phyloP scores from a whole-genome alignment of 2,329 filamentous ascomycete genomes.

The Coniochaeta sp. region DNA sequence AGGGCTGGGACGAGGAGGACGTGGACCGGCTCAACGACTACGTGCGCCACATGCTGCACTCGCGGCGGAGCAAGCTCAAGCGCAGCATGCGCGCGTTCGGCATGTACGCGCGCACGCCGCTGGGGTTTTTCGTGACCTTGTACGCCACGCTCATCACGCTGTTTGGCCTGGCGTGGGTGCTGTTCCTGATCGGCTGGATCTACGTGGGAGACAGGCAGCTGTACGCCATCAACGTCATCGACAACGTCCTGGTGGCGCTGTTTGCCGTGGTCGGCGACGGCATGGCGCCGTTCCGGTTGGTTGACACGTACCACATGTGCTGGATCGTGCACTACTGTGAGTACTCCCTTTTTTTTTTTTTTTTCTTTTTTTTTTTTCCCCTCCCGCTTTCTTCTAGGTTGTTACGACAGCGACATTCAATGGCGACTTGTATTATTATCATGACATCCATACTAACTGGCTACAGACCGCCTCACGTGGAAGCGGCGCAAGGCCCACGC shows the following conservation, averaged over 20 bases:
- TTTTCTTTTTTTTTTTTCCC: too few species aligned
- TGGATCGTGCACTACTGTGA: conserved; percentile 66
- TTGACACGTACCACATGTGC: conserved; percentile 85
- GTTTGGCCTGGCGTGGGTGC: conserved; percentile 80
- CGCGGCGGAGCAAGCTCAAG: conserved; percentile 71
- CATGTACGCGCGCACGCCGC: conserved; percentile 67
- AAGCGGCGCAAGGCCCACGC: conserved; percentile 53
- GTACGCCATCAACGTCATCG: conserved; percentile 63
- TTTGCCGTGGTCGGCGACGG: conserved; percentile 67
- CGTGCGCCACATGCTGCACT: conserved; percentile 82
- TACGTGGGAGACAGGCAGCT: conserved; percentile 67
- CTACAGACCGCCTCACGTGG: conserved; percentile 49
- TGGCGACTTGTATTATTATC: too few species aligned
- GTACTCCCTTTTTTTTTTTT: conserved; percentile 2
- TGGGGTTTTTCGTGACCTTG: conserved; percentile 77
- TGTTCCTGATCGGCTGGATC: conserved; percentile 89
- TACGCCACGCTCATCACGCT: conserved; percentile 78
- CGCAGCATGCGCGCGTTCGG: conserved; percentile 72
- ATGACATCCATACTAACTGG: conserved; percentile 1
- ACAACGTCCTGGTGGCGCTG: conserved; percentile 62
- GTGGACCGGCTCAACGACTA: conserved; percentile 75
- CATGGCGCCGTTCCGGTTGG: conserved; percentile 64
- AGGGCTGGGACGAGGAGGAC: conserved; percentile 69
- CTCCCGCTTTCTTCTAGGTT: too few species aligned
- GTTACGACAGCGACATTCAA: too few species aligned